Percentiles rank a stretch among this genome's conserved stretches.
These are phyloP conservation scores for Boletellus sp. DNA, from an alignment of 768 basidiomycete genomes.

Conservation along the genomic window DNA sequence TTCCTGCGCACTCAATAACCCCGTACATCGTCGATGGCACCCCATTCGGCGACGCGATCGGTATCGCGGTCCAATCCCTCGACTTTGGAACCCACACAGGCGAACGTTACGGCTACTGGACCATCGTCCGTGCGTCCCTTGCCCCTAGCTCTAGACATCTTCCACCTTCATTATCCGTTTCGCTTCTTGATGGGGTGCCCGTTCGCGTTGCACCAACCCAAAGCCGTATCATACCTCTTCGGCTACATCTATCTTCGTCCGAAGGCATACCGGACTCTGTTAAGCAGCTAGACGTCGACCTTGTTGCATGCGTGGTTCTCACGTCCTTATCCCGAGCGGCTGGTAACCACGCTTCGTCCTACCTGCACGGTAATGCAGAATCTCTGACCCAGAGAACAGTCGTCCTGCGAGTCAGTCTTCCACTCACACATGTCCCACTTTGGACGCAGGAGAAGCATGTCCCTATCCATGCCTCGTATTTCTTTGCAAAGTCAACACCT, in stretches of 20 bases:
- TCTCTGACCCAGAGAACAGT: background rate
- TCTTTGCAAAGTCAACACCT: conserved; percentile 52
- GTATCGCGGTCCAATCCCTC: conserved; percentile 55
- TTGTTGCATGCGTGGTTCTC: conserved; percentile 33
- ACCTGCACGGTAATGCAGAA: background rate
- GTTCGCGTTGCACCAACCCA: conserved; percentile 57
- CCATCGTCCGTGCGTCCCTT: conserved; percentile 31
- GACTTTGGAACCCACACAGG: conserved; percentile 12
- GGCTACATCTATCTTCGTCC: conserved; percentile 36
- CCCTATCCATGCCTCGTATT: conserved; percentile 54
- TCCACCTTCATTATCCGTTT: conserved; percentile 17
- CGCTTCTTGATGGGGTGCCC: conserved; percentile 14
- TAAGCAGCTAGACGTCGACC: conserved; percentile 37
- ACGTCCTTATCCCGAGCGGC: background rate
- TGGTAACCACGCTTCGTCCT: background rate
- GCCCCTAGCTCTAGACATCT: background rate
- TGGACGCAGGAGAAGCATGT: conserved; percentile 37
- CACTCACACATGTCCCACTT: conserved; percentile 41
- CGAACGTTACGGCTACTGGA: conserved; percentile 49
- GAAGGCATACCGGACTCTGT: conserved; percentile 31
- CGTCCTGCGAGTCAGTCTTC: conserved; percentile 36
- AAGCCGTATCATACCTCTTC: conserved; percentile 55
- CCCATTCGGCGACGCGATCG: conserved; percentile 68
- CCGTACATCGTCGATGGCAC: conserved; percentile 74
- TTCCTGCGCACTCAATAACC: conserved; percentile 50